A percentile compares a stretch with the other conserved stretches of the same genome.
Conservation (phyloP, 495 filamentous ascomycete species). For the Daldinia vernicosa region DNA sequence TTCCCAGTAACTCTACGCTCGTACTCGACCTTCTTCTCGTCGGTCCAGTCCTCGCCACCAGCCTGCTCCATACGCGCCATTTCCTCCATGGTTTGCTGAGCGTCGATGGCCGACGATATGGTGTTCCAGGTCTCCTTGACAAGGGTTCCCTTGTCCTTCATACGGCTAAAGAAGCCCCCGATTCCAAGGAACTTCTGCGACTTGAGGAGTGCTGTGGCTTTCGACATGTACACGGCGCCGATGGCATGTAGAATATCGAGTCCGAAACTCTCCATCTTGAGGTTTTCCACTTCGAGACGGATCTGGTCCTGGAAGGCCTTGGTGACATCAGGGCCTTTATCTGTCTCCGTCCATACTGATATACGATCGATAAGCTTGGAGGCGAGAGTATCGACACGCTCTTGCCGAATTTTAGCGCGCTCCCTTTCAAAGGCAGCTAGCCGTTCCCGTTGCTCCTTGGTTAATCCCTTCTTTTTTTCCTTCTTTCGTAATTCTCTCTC, state of each 20-base stretch:
- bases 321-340: conserved; percentile 86
- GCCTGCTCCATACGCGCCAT: conserved; percentile 97
- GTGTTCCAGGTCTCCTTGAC: conserved; percentile 99
- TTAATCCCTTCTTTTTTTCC: conserved; percentile 84
- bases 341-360: conserved; percentile 96
- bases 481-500: conserved; percentile 76
- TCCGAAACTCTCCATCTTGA: conserved; percentile 99
- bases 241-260: conserved; percentile 97
- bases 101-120: conserved; percentile 95
- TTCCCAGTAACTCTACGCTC: conserved; percentile 96
- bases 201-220: conserved; percentile 87
- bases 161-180: conserved; percentile 87
- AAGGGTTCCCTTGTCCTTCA: conserved; percentile 96
- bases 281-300: conserved; percentile 92
- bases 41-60: conserved; percentile 97
- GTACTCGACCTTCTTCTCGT: conserved; percentile 96
- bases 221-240: conserved; percentile 85
- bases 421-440: conserved; percentile 88
- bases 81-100: conserved; percentile 98
- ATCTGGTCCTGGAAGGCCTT: conserved; percentile 91
- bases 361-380: conserved; percentile 90
- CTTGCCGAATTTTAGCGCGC: conserved; percentile 82
- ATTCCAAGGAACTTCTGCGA: conserved; percentile 97
- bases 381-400: conserved; percentile 83
- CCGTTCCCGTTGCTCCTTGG: conserved; percentile 90